These are phyloP conservation scores for Pleurotus tuoliensis DNA, from an alignment of 768 basidiomycete species.

Conservation along the genomic window DNA sequence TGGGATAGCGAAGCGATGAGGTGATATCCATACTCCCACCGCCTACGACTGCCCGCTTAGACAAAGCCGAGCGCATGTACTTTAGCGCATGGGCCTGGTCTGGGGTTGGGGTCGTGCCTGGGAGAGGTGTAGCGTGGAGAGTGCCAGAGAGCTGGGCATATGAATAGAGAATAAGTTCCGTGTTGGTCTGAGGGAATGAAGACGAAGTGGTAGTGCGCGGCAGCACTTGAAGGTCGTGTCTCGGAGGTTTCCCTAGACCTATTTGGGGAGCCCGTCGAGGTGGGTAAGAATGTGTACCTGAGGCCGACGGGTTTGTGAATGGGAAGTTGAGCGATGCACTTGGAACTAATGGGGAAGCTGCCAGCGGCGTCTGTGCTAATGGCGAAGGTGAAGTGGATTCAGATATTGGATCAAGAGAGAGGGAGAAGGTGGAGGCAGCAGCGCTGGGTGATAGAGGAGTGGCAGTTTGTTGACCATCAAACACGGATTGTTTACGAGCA, in stretches of 20 bases:
- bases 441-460: constrained; percentile 26
- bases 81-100: constrained; percentile 45
- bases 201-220: constrained; percentile 40
- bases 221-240: constrained; percentile 10
- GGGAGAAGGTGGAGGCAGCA: constrained; percentile 44
- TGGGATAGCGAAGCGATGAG: constrained; percentile 45
- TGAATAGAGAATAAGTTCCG: constrained; percentile 77
- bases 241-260: constrained; percentile 45
- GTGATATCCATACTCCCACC: constrained; percentile 83
- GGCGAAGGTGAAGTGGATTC: constrained; percentile 37
- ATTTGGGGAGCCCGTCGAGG: constrained; percentile 28
- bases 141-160: constrained; percentile 79
- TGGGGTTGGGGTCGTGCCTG: constrained; percentile 26
- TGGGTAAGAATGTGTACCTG: constrained; percentile 8
- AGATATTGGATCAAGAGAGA: constrained; percentile 45
- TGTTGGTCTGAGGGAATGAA: constrained; percentile 44
- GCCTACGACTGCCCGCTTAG: constrained; percentile 48
- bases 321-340: constrained; percentile 16
- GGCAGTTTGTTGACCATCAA: constrained; percentile 45
- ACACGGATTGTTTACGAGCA: constrained; percentile 68
- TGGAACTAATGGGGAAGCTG: constrained; percentile 16
- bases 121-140: constrained; percentile 49
- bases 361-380: constrained; percentile 26
- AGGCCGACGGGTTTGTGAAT: constrained; percentile 11
- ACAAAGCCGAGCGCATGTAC: constrained; percentile 45